Conservation (phyloP, 2,329 filamentous ascomycete genomes). For the Cladobotryum mycophilum region DNA sequence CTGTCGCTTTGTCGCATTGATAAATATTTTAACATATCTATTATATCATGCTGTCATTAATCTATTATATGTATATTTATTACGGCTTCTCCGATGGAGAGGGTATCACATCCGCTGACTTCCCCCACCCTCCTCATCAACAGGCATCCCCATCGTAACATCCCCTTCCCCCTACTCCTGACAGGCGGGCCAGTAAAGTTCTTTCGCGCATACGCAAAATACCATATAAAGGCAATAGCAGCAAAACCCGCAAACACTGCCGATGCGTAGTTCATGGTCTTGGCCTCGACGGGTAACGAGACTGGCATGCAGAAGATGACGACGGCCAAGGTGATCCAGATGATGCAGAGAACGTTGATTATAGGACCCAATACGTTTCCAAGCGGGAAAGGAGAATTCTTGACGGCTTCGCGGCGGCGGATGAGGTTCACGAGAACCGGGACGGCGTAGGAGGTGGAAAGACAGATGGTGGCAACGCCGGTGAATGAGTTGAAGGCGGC, state of each 20-base stretch:
- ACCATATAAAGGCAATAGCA: slow-evolving; percentile 54
- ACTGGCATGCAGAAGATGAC: slow-evolving; percentile 73
- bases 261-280: slow-evolving; percentile 60
- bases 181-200: slow-evolving; percentile 55
- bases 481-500: slow-evolving; percentile 77
- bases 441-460: slow-evolving; percentile 68
- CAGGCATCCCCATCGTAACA: slow-evolving; percentile 4
- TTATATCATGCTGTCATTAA: too few species aligned
- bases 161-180: neutral
- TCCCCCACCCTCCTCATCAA: neutral
- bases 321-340: slow-evolving; percentile 64
- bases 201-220: slow-evolving; percentile 55
- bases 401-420: slow-evolving; percentile 59
- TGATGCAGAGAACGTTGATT: slow-evolving; percentile 62
- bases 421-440: slow-evolving; percentile 68
- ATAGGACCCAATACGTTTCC: slow-evolving; percentile 62
- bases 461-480: slow-evolving; percentile 71
- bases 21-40: too few species aligned
- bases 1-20: too few species aligned
- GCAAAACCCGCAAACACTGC: slow-evolving; percentile 61
- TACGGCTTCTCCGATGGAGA: too few species aligned
- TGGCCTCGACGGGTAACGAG: slow-evolving; percentile 48
- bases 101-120: too few species aligned
- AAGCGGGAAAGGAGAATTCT: slow-evolving; percentile 60
- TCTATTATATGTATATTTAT: too few species aligned